These are phyloP conservation scores for Conticribra weissflogii DNA, from an alignment of 108 stramenopile genomes.

Conservation along the genomic window DNA sequence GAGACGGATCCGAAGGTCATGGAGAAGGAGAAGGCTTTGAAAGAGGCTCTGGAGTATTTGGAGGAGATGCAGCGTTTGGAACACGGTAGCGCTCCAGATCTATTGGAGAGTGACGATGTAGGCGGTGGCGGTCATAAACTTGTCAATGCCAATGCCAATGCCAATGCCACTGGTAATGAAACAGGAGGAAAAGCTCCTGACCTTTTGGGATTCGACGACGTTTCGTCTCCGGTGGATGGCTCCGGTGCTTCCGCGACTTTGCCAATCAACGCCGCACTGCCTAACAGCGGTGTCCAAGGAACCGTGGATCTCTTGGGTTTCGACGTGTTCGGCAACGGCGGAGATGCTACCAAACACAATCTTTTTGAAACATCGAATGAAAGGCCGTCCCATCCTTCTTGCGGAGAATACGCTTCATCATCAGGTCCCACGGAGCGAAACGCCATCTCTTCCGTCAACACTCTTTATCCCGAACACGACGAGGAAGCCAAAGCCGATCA, in stretches of 20 bases:
- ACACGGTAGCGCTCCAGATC: slow-evolving; percentile 27
- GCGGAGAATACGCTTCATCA: slow-evolving; percentile 8
- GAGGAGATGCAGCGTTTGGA: slow-evolving; percentile 46
- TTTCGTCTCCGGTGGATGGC: not conserved
- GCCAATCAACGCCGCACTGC: not conserved
- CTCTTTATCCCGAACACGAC: not conserved
- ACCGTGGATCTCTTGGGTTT: slow-evolving; percentile 9
- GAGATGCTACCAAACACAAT: not conserved
- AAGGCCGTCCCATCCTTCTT: too few relatives aligned
- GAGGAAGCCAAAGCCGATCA: slow-evolving; percentile 36
- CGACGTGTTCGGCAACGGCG: not conserved
- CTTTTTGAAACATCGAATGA: not conserved
- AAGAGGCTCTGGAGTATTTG: slow-evolving; percentile 47
- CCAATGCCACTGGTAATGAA: too few relatives aligned
- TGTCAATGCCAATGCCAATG: too few relatives aligned
- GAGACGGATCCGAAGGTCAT: slow-evolving; percentile 34
- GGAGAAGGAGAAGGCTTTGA: slow-evolving; percentile 37
- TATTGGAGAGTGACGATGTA: slow-evolving; percentile 22
- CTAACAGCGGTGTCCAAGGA: not conserved
- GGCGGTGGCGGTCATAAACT: not conserved
- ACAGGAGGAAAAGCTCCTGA: slow-evolving; percentile 9
- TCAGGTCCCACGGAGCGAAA: slow-evolving; percentile 5
- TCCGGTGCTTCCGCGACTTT: too few relatives aligned
- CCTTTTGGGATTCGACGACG: slow-evolving; percentile 27
- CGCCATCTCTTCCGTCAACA: not conserved